Evolutionary conservation across 78 protist species (phyloP).

Genomic region (Monocercomonoides exilis): DNA sequence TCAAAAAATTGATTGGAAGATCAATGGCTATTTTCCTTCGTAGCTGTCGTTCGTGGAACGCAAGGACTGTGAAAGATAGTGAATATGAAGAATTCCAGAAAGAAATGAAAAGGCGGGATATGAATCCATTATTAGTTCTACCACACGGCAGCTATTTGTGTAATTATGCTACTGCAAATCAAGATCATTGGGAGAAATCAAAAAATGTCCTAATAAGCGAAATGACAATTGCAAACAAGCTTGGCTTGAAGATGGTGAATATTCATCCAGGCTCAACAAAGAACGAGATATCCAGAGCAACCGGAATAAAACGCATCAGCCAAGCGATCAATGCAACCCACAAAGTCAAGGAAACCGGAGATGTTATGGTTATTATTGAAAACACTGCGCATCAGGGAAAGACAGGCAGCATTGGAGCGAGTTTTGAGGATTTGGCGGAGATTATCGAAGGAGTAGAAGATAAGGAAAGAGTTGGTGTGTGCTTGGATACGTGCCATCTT

Average conservation of each 20-base stretch:
- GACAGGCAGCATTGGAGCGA: constrained; percentile 25
- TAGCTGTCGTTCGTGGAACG: background rate
- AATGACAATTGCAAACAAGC: constrained; percentile 23
- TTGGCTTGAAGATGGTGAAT: constrained; percentile 35
- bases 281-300: background rate
- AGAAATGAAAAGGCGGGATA: background rate
- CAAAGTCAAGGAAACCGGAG: background rate
- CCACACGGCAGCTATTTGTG: constrained; percentile 47
- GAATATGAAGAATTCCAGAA: background rate
- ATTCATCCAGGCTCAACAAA: constrained; percentile 54
- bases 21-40: background rate
- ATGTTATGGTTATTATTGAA: constrained; percentile 33
- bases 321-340: constrained; percentile 25
- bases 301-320: constrained; percentile 23
- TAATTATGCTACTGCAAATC: constrained; percentile 36
- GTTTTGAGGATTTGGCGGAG: constrained; percentile 41
- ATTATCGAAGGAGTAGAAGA: constrained; percentile 32
- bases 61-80: background rate
- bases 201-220: constrained; percentile 29
- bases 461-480: constrained; percentile 51
- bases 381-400: constrained; percentile 41
- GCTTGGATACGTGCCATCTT: constrained; percentile 61
- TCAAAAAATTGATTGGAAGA: background rate
- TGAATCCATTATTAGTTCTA: constrained; percentile 9
- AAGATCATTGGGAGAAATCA: constrained; percentile 9